Evolutionary conservation across 2,329 filamentous ascomycete genomes (phyloP).

Genomic region (Dryadomyces quercus-mongolicae): DNA sequence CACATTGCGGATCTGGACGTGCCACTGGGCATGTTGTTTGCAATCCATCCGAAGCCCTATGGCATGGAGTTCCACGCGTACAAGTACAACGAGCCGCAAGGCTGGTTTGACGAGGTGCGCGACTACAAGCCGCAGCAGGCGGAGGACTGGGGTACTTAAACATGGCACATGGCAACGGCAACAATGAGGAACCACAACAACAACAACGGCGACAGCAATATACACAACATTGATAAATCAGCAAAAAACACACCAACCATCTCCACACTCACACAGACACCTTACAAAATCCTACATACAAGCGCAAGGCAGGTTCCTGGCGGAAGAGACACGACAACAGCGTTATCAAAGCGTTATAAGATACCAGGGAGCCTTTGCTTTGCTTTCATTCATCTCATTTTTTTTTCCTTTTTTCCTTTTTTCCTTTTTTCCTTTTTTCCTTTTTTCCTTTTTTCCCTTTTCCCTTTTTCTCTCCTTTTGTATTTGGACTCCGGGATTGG

Average conservation of each 20-base stretch:
- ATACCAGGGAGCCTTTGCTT: not conserved
- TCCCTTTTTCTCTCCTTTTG: not conserved
- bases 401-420: not conserved
- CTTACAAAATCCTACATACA: not conserved
- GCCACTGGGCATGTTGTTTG: constrained; percentile 85
- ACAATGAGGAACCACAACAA: not conserved
- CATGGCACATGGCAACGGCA: not conserved
- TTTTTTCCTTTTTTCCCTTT: not conserved
- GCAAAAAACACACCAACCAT: not conserved
- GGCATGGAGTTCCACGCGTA: constrained; percentile 96
- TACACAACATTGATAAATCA: not conserved
- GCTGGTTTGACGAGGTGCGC: constrained; percentile 78
- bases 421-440: not conserved
- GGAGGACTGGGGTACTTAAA: constrained; percentile 24
- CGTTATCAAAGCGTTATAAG: not conserved
- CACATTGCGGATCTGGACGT: constrained; percentile 93
- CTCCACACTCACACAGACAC: not conserved
- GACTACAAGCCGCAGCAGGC: constrained; percentile 65
- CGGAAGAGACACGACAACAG: not conserved
- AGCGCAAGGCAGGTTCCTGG: not conserved
- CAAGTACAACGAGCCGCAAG: constrained; percentile 65
- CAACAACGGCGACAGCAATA: not conserved
- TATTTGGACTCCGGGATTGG: not conserved
- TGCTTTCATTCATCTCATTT: not conserved
- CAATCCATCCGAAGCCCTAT: constrained; percentile 94